phyloP scores from a whole-genome alignment of 768 basidiomycete genomes.

The Cystofilobasidium capitatum region DNA sequence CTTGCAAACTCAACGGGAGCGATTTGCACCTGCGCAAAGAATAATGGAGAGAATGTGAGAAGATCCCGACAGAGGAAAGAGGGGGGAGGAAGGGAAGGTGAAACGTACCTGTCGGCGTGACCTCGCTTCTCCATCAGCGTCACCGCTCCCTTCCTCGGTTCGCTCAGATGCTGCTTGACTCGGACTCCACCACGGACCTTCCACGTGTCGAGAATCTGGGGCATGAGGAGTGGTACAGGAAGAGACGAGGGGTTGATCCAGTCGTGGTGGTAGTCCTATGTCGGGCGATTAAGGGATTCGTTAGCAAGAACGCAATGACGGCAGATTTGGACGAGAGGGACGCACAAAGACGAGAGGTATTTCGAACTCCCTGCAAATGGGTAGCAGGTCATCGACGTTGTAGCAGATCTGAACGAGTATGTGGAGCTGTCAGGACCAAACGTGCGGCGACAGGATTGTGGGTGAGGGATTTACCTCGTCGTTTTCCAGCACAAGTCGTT shows the following conservation, averaged over 20 bases:
- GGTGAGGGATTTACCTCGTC: conserved; percentile 73
- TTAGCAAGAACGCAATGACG: conserved; percentile 8
- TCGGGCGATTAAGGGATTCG: neutral
- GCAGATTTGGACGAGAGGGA: neutral
- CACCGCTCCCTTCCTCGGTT: conserved; percentile 73
- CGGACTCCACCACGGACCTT: conserved; percentile 57
- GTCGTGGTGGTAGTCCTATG: conserved; percentile 55
- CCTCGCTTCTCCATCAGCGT: conserved; percentile 76
- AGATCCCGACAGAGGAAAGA: too few species aligned
- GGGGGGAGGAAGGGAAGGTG: too few species aligned
- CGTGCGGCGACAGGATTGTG: neutral
- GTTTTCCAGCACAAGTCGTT: conserved; percentile 70
- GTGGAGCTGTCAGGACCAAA: too few species aligned
- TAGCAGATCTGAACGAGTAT: conserved; percentile 57
- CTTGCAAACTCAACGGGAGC: conserved; percentile 15
- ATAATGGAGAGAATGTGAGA: neutral
- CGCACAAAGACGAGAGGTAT: conserved; percentile 53
- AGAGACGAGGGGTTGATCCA: conserved; percentile 47
- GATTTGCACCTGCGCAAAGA: conserved; percentile 3
- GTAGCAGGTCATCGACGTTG: conserved; percentile 77
- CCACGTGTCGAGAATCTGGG: conserved; percentile 52
- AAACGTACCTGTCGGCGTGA: conserved; percentile 57
- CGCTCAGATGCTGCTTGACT: conserved; percentile 87
- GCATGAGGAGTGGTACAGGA: conserved; percentile 58
- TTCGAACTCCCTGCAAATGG: conserved; percentile 69